Evolutionary conservation across 768 basidiomycete genomes (phyloP).

Genomic region (Trametes punicea): DNA sequence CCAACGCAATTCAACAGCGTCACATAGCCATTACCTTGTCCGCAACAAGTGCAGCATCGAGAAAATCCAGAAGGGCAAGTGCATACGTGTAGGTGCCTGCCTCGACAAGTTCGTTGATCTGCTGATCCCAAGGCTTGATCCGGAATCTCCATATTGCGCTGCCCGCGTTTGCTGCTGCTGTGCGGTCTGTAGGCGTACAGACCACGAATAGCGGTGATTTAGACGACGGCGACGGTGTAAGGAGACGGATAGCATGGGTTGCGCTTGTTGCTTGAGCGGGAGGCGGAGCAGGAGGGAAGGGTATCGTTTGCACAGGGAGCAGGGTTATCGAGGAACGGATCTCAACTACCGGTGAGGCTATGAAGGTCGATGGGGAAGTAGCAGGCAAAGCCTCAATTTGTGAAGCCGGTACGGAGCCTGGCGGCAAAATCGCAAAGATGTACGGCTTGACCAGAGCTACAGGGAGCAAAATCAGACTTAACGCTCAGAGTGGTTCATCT

Average conservation of each 20-base stretch:
- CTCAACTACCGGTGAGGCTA: constrained; percentile 60
- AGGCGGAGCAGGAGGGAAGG: constrained; percentile 53
- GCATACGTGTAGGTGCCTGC: constrained; percentile 73
- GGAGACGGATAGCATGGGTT: constrained; percentile 52
- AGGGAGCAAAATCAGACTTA: background rate
- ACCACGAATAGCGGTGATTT: constrained; percentile 61
- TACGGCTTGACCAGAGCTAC: constrained; percentile 71
- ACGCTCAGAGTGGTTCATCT: background rate
- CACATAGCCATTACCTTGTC: constrained; percentile 51
- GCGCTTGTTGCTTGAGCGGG: constrained; percentile 19
- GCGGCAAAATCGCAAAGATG: constrained; percentile 69
- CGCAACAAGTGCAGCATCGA: constrained; percentile 55
- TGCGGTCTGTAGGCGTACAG: constrained; percentile 73
- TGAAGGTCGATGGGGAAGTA: constrained; percentile 36
- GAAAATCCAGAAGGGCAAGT: constrained; percentile 67
- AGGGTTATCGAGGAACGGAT: constrained; percentile 70
- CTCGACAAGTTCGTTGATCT: constrained; percentile 80
- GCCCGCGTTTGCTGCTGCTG: constrained; percentile 62
- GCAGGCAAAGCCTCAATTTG: constrained; percentile 25
- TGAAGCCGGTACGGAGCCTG: constrained; percentile 50
- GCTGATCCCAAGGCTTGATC: constrained; percentile 73
- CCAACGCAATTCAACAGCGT: too few relatives aligned
- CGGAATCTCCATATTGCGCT: constrained; percentile 73
- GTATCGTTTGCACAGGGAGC: constrained; percentile 54
- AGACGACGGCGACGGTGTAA: constrained; percentile 51